Evolutionary conservation across 129 eudicot genomes (phyloP).

Genomic region (Artemisia annua): DNA sequence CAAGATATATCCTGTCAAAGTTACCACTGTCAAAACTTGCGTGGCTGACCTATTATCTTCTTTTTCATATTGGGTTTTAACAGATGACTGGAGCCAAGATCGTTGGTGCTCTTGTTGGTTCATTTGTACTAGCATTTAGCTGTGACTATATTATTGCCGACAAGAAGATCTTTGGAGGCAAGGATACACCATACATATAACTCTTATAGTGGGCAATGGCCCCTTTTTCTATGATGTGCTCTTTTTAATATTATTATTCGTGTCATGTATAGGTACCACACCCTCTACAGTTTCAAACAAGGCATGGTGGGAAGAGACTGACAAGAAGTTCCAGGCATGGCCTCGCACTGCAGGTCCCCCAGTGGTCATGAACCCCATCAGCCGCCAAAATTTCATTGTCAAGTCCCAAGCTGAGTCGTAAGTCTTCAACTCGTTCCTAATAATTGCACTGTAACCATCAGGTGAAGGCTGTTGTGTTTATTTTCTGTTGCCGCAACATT

Average conservation of each 20-base stretch:
- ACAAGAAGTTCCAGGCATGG: constrained; percentile 95
- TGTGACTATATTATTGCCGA: constrained; percentile 53
- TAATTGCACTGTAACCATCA: not conserved
- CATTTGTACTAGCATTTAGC: constrained; percentile 55
- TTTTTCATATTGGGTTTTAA: constrained; percentile 24
- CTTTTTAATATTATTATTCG: constrained; percentile 49
- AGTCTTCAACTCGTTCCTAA: not conserved
- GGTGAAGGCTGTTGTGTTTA: constrained; percentile 17
- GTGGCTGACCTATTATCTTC: not conserved
- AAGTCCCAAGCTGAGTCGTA: constrained; percentile 45
- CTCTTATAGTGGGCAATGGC: not conserved
- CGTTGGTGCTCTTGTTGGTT: constrained; percentile 42
- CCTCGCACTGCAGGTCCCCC: constrained; percentile 98
- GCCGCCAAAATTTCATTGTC: constrained; percentile 84
- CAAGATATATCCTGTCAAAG: too few relatives aligned
- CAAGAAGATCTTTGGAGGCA: constrained; percentile 82
- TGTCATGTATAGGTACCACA: constrained; percentile 58
- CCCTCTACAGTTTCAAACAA: constrained; percentile 73
- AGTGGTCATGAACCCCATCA: constrained; percentile 92
- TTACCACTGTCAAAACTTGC: not conserved
- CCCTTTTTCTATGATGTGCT: not conserved
- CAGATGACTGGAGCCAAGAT: constrained; percentile 60
- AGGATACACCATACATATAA: constrained; percentile 5
- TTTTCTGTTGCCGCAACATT: constrained; percentile 8
- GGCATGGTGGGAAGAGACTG: constrained; percentile 88